Conservation (phyloP, 345 rosid species). For the Populus simonii region DNA sequence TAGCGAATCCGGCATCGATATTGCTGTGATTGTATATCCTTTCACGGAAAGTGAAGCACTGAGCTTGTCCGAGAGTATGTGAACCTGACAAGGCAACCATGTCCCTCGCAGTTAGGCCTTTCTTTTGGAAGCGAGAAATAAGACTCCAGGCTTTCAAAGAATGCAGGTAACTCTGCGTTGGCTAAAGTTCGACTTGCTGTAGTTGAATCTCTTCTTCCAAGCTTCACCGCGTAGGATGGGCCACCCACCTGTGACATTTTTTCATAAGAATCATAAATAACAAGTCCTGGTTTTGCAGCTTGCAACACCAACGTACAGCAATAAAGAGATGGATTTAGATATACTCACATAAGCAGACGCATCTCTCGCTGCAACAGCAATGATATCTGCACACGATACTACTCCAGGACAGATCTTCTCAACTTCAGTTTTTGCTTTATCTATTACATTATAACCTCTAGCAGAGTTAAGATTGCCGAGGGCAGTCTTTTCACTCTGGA, state of each 20-base stretch:
- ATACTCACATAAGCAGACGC: conserved; percentile 14
- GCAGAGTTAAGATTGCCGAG: background rate
- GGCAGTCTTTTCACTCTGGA: conserved; percentile 16
- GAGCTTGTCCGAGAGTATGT: conserved; percentile 15
- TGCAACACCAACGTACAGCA: background rate
- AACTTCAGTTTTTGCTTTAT: conserved; percentile 7
- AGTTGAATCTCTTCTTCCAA: conserved; percentile 25
- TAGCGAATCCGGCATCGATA: conserved; percentile 19
- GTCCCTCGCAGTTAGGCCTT: conserved; percentile 22
- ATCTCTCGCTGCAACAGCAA: conserved; percentile 18
- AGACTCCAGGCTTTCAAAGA: conserved; percentile 10
- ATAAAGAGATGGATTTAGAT: background rate
- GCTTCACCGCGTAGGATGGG: conserved; percentile 22
- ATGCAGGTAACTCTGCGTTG: conserved; percentile 6
- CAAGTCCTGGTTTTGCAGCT: too few species aligned
- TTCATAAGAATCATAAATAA: background rate
- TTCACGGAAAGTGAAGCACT: background rate
- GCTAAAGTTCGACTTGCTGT: conserved; percentile 14
- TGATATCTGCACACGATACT: conserved; percentile 9
- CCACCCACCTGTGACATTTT: conserved; percentile 18
- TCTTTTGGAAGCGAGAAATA: background rate
- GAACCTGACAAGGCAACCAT: conserved; percentile 25
- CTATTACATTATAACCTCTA: conserved; percentile 18
- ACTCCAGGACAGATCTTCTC: conserved; percentile 21
- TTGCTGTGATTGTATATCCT: conserved; percentile 3